phyloP scores from a whole-genome alignment of 306 rosid genomes.

The Phaseolus lunatus region DNA sequence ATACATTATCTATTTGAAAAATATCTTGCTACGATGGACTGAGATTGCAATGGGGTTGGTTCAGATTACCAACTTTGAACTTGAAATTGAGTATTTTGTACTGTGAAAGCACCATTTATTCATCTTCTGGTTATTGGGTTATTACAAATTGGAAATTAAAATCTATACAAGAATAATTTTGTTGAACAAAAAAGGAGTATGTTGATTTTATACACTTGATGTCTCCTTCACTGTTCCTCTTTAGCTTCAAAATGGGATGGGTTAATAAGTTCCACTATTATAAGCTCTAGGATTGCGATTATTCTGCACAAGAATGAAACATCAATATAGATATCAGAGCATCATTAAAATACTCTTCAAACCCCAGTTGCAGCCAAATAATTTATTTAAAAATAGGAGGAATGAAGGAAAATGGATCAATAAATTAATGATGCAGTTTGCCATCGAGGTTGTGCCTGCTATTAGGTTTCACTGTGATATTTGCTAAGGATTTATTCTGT shows the following conservation, averaged over 20 bases:
- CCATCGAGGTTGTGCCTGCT: not conserved
- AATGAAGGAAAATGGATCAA: not conserved
- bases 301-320: slow-evolving; percentile 34
- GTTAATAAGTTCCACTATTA: slow-evolving; percentile 14
- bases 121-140: not conserved
- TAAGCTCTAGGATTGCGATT: not conserved
- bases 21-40: not conserved
- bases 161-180: not conserved
- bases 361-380: not conserved
- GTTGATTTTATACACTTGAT: not conserved
- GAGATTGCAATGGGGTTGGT: not conserved
- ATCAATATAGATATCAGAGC: slow-evolving; percentile 6
- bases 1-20: not conserved
- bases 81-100: not conserved
- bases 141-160: not conserved
- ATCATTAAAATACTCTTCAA: not conserved
- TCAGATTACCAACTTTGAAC: not conserved
- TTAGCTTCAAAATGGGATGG: not conserved
- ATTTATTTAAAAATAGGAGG: not conserved
- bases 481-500: not conserved
- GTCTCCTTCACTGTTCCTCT: slow-evolving; percentile 6
- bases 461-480: not conserved
- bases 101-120: not conserved
- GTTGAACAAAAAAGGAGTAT: not conserved
- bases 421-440: not conserved